Evolutionary conservation across 768 basidiomycete species (phyloP), one percentile per base, ranked within the genome.

Genomic region (Termitomyces eurrhizus): DNA sequence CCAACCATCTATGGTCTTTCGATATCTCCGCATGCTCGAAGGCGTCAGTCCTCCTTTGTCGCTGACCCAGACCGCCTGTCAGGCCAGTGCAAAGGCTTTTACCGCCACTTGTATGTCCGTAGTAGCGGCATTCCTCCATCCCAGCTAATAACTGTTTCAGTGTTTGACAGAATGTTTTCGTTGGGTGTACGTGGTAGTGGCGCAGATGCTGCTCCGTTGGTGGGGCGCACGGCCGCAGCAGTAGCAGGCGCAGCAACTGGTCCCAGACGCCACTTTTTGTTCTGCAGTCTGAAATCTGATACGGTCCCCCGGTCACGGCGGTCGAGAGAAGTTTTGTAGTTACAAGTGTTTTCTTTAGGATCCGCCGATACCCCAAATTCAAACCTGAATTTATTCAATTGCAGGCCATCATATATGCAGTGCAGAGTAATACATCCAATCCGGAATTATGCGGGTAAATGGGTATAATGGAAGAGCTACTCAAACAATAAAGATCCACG

Each of bases 1-100:
- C 60, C 92, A 93, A 75, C 92, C 93, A 1, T 92, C 90, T 36
- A 93, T 95, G 89, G 90, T 94, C 26, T 95, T 88, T 69, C 90
- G 95, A 33, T 96, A 94, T 75, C 82, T 96, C 39, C 85, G 95
- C 50, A 89, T 88, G 72, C 80, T 98, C 12, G 95, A 98, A 72
- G 93, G 92, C 24, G 85, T 95, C 63, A 94, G 90, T 65, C 95
- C 95, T 2, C 91, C 93, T 7, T 78, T 98, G 44, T 83, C 88
- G 8, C 82, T 97, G 45, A 90, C 89, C 0, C 93, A 95, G 66
- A 88, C 95, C 35, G 81, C 84, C 18, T 98, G 95, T 73, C 95
- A 97, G 69, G 87, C 84, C 9, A 90, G 89, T 53, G 95, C 95
- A 6, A 94, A 93, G 67, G 87, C 90, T 1, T 98, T 95, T 70